A percentile compares a stretch with the other conserved stretches of the same genome.
These are phyloP conservation scores for Cardiospermum halicacabum DNA, from an alignment of 345 rosid species.

Conservation along the genomic window DNA sequence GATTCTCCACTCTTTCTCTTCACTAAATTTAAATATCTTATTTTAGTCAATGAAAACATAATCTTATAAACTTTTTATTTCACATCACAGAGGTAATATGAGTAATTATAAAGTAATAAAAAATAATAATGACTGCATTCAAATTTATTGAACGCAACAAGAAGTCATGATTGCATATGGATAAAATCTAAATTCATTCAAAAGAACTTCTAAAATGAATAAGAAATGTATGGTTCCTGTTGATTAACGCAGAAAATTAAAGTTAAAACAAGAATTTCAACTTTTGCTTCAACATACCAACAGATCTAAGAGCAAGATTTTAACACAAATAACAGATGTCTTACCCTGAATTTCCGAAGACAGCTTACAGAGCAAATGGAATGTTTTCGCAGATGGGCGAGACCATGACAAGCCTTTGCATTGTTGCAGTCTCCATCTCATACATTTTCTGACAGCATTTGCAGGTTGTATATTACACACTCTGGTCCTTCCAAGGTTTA, in stretches of 20 bases:
- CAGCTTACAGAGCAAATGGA: constrained; percentile 18
- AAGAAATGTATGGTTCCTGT: too few species aligned
- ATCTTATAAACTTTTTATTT: too few species aligned
- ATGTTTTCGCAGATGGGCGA: constrained; percentile 19
- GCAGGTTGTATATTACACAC: constrained; percentile 16
- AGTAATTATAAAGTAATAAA: too few species aligned
- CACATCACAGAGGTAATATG: too few species aligned
- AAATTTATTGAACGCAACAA: too few species aligned
- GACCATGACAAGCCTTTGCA: constrained; percentile 26
- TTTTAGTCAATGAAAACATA: too few species aligned
- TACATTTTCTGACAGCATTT: constrained; percentile 16
- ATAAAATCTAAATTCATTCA: too few species aligned
- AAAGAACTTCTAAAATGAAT: too few species aligned
- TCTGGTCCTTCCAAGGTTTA: constrained; percentile 21
- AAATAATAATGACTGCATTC: too few species aligned
- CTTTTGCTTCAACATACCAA: background rate
- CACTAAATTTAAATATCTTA: too few species aligned
- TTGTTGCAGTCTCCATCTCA: constrained; percentile 23
- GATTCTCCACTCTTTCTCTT: too few species aligned
- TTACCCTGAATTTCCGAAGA: constrained; percentile 32
- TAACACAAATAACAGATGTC: background rate
- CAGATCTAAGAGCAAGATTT: background rate
- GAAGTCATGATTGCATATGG: too few species aligned
- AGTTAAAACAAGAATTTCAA: background rate
- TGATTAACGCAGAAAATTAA: background rate